Conservation (phyloP, 2,329 filamentous ascomycete species). For the Cercospora zeae-maydis region DNA sequence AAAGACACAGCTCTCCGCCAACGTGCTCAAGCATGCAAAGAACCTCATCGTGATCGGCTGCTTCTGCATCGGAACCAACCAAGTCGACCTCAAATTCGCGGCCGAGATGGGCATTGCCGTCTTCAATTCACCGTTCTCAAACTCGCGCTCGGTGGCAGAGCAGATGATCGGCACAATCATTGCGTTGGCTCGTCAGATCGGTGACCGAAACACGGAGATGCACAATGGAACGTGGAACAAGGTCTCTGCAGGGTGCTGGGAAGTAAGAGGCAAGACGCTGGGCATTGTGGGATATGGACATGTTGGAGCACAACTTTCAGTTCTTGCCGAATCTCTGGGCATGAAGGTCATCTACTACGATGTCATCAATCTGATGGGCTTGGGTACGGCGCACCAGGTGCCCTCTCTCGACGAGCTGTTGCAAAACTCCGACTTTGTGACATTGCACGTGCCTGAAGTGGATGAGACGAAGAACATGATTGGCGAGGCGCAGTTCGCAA, state of each 20-base stretch:
- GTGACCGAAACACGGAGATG: conserved; percentile 90
- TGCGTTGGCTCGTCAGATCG: conserved; percentile 80
- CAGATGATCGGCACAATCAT: conserved; percentile 95
- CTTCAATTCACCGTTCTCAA: conserved; percentile 98
- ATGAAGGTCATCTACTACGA: conserved; percentile 99
- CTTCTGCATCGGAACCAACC: conserved; percentile 98
- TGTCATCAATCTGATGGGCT: conserved; percentile 85
- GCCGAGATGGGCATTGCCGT: conserved; percentile 86
- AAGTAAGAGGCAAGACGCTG: conserved; percentile 94
- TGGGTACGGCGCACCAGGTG: conserved; percentile 85
- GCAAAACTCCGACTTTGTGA: conserved; percentile 81
- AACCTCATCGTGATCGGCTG: conserved; percentile 94
- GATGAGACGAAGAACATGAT: conserved; percentile 94
- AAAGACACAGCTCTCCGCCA: conserved; percentile 89
- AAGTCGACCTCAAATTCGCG: conserved; percentile 81
- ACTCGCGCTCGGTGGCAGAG: conserved; percentile 94
- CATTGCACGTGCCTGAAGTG: conserved; percentile 89
- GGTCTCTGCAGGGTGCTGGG: conserved; percentile 94
- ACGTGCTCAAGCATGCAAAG: conserved; percentile 81
- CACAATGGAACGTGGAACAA: conserved; percentile 97
- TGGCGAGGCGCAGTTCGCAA: conserved; percentile 68
- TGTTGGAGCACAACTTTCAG: conserved; percentile 92
- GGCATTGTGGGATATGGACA: conserved; percentile 97
- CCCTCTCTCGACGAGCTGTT: conserved; percentile 73
- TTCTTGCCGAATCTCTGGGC: conserved; percentile 93